Percentiles rank a stretch among this genome's conserved stretches.
These are phyloP conservation scores for Plectosphaerella plurivora DNA, from an alignment of 2,329 filamentous ascomycete genomes.

Conservation along the genomic window DNA sequence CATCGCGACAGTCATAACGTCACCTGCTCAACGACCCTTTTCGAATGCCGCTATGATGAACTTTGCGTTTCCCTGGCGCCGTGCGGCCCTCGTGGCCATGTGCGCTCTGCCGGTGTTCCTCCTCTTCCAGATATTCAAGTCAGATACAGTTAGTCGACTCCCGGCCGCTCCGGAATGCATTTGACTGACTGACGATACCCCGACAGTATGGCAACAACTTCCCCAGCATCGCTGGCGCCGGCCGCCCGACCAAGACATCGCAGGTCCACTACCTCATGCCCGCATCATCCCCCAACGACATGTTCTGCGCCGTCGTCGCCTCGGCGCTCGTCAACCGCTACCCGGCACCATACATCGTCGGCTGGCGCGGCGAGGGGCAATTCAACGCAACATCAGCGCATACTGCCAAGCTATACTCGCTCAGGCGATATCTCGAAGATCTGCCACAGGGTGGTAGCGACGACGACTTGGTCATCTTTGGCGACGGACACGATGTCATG, in stretches of 20 bases:
- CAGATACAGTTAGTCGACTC: no score
- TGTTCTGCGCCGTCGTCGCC: slow-evolving; percentile 13
- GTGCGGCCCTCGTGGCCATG: no score
- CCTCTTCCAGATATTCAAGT: no score
- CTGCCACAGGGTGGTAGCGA: not conserved
- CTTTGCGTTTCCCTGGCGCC: no score
- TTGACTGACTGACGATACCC: no score
- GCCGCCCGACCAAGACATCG: not conserved
- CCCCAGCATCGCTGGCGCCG: no score
- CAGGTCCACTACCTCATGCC: slow-evolving; percentile 15
- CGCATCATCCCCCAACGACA: slow-evolving; percentile 6
- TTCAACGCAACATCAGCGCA: slow-evolving; percentile 11
- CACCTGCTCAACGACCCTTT: no score
- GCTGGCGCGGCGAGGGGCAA: slow-evolving; percentile 13
- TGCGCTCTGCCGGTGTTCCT: no score
- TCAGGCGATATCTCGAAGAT: slow-evolving; percentile 12
- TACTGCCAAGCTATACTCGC: slow-evolving; percentile 13
- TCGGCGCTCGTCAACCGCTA: slow-evolving; percentile 17
- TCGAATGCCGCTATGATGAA: no score
- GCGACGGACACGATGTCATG: slow-evolving; percentile 18
- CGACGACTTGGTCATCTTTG: slow-evolving; percentile 16
- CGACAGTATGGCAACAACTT: no score
- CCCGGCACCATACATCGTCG: slow-evolving; percentile 13
- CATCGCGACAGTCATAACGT: no score
- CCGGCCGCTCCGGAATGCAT: no score